These are phyloP conservation scores for Cryptosporidium muris DNA, from an alignment of 169 alveolate species.

Conservation along the genomic window DNA sequence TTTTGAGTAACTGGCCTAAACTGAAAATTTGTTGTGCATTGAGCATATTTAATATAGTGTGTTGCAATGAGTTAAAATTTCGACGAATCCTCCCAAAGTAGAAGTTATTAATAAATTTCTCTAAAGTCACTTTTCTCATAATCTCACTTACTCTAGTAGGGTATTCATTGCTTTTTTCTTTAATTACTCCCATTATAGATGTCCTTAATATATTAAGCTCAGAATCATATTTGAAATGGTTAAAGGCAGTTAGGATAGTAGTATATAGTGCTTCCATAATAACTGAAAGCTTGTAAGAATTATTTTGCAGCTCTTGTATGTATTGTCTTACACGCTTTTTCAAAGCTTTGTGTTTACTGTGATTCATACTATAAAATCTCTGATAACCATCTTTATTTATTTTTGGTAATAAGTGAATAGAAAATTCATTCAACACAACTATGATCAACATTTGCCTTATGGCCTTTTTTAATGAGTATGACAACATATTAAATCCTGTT, in stretches of 20 bases:
- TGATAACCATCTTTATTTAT: conserved; percentile 64
- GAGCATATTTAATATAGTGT: conserved; percentile 50
- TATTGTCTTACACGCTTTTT: conserved; percentile 39
- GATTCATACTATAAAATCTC: conserved; percentile 68
- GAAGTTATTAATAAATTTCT: conserved; percentile 40
- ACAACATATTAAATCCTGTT: conserved; percentile 38
- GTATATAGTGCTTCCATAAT: conserved; percentile 16
- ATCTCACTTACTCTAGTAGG: conserved; percentile 37
- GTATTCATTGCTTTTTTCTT: conserved; percentile 9
- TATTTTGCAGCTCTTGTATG: conserved; percentile 9
- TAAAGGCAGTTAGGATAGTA: conserved; percentile 48
- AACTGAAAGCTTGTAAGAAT: conserved; percentile 37
- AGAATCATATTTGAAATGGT: conserved; percentile 53
- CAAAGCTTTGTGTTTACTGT: conserved; percentile 50
- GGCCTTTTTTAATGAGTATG: conserved; percentile 59
- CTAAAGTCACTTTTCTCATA: conserved; percentile 46
- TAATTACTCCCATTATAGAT: conserved; percentile 27
- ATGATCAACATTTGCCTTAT: conserved; percentile 51
- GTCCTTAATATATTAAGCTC: conserved; percentile 51
- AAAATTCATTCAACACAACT: conserved; percentile 52
- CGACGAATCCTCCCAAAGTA: conserved; percentile 64
- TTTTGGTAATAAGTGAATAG: conserved; percentile 46
- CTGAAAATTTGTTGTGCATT: conserved; percentile 66
- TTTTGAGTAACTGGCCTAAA: conserved; percentile 24
- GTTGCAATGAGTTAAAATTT: conserved; percentile 37